phyloP scores from a whole-genome alignment of 2,329 filamentous ascomycete species.

The Parastagonospora avenae region DNA sequence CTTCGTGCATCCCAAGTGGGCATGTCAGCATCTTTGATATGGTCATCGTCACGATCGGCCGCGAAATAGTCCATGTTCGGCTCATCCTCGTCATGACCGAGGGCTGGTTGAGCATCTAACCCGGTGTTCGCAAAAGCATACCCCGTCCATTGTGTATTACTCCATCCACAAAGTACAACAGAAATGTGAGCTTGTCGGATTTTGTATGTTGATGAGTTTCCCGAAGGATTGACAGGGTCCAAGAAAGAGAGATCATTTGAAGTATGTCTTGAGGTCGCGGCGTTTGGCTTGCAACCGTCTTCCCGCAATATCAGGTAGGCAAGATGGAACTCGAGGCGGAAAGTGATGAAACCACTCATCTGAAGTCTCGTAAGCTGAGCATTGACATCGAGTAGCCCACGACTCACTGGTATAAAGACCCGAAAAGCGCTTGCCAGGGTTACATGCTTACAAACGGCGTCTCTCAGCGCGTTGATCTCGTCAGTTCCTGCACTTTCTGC shows the following conservation, averaged over 20 bases:
- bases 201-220: not conserved
- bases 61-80: conserved; percentile 1
- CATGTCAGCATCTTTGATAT: not conserved
- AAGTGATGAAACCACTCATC: conserved; percentile 1
- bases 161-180: conserved; percentile 10
- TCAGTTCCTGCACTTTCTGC: not conserved
- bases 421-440: not conserved
- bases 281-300: not conserved
- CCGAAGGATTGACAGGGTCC: not conserved
- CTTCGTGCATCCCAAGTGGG: conserved; percentile 12
- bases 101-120: not conserved
- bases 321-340: conserved; percentile 5
- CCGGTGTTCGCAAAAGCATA: conserved; percentile 2
- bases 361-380: not conserved
- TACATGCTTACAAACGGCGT: conserved; percentile 6
- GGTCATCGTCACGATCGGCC: not conserved
- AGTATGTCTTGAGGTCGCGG: not conserved
- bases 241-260: not conserved
- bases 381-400: not conserved
- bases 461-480: conserved; percentile 1
- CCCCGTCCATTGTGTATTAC: conserved; percentile 3
- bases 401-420: conserved; percentile 5
- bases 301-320: conserved; percentile 3
- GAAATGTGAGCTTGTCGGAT: conserved; percentile 1
- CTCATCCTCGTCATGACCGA: not conserved